Percentiles rank a stretch among this genome's conserved stretches.
These are phyloP conservation scores for Tylopilus intermedius DNA, from an alignment of 768 basidiomycete genomes.

Conservation along the genomic window DNA sequence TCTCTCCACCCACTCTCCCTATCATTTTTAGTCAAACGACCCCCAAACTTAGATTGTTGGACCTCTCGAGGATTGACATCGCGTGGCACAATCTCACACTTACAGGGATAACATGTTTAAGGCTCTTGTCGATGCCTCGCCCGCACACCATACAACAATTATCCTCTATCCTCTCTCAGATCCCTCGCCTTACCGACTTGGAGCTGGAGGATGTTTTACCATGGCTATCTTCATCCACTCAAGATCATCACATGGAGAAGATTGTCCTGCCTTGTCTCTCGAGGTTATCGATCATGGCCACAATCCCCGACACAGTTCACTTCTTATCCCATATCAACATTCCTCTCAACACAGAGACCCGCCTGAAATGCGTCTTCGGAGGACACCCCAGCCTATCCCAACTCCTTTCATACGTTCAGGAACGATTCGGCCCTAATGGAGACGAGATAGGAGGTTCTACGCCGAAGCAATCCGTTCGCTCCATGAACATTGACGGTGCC, in stretches of 20 bases:
- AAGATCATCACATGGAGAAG: background rate
- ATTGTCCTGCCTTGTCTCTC: background rate
- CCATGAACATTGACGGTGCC: background rate
- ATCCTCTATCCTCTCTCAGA: background rate
- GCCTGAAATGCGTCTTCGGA: slow-evolving; percentile 1
- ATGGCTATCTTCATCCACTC: background rate
- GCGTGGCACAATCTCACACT: background rate
- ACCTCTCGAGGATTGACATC: background rate
- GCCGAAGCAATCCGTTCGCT: background rate
- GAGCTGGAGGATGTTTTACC: slow-evolving; percentile 1
- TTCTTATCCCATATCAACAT: background rate
- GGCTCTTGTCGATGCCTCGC: background rate
- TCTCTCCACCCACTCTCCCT: background rate
- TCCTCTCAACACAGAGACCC: background rate
- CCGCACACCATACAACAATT: background rate
- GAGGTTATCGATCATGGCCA: background rate
- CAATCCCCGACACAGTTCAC: background rate
- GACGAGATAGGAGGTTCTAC: background rate
- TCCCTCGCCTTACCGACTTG: background rate
- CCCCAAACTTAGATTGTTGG: background rate
- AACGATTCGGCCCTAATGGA: background rate
- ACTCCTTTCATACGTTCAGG: slow-evolving; percentile 2
- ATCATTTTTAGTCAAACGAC: background rate
- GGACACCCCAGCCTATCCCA: background rate
- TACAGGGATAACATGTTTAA: background rate